phyloP scores from a whole-genome alignment of 805 yeast genomes.

The Hanseniaspora valbyensis region DNA sequence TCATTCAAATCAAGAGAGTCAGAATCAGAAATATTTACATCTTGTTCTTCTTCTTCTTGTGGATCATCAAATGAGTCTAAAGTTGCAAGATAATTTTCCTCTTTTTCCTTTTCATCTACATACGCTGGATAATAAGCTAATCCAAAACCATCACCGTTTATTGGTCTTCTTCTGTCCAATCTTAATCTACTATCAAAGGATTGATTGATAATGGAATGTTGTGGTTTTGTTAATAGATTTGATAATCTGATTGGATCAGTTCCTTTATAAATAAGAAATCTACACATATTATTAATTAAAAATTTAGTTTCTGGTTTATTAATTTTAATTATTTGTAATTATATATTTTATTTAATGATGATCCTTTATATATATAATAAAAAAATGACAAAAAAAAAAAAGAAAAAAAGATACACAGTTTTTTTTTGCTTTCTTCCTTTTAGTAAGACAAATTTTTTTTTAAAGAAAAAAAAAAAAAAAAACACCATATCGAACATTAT shows the following conservation, averaged over 20 bases:
- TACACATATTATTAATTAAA: too few relatives aligned
- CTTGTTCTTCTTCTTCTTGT: too few relatives aligned
- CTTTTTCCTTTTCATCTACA: slow-evolving; percentile 28
- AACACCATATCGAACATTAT: too few relatives aligned
- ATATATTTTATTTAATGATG: neutral
- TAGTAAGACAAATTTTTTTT: too few relatives aligned
- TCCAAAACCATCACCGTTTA: slow-evolving; percentile 97
- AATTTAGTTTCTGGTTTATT: neutral
- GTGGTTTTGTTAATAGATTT: slow-evolving; percentile 83
- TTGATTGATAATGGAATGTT: slow-evolving; percentile 93
- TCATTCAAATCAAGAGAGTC: slow-evolving; percentile 1
- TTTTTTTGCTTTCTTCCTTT: too few relatives aligned
- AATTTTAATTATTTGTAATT: neutral
- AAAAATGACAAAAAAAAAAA: too few relatives aligned
- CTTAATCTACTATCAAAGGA: slow-evolving; percentile 84
- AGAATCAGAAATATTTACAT: too few relatives aligned
- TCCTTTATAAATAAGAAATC: slow-evolving; percentile 86
- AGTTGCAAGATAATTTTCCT: too few relatives aligned
- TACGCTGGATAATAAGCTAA: slow-evolving; percentile 80
- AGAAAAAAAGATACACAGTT: too few relatives aligned
- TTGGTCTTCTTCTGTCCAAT: slow-evolving; percentile 78
- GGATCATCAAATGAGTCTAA: too few relatives aligned
- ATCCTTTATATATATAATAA: too few relatives aligned
- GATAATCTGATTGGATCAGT: slow-evolving; percentile 78
- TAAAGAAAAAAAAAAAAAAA: too few relatives aligned